Conservation (phyloP, 129 eudicot species). For the Flaveria linearis region DNA sequence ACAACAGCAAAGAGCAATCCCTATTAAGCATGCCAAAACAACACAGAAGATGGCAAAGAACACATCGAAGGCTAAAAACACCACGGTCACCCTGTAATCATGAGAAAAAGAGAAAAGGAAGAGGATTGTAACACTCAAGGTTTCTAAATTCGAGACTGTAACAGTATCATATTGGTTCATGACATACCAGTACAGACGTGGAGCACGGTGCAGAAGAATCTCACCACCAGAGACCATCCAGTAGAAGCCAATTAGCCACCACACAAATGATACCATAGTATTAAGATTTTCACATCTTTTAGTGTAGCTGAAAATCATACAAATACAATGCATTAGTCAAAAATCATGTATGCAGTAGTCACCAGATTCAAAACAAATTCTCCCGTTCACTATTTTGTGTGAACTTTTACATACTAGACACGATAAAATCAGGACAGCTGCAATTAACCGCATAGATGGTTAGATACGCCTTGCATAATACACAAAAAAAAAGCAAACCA, state of each 20-base stretch:
- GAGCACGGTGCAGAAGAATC: slow-evolving; percentile 70
- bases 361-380: neutral
- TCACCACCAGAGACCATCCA: slow-evolving; percentile 93
- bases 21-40: slow-evolving; percentile 88
- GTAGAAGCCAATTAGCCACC: slow-evolving; percentile 99
- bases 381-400: neutral
- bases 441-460: neutral
- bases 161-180: slow-evolving; percentile 2
- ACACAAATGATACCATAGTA: slow-evolving; percentile 76
- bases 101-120: neutral
- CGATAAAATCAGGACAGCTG: neutral
- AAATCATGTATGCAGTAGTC: neutral
- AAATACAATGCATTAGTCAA: neutral
- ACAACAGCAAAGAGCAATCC: slow-evolving; percentile 98
- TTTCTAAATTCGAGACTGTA: neutral
- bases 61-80: slow-evolving; percentile 91
- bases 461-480: neutral
- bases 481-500: neutral
- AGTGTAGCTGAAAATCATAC: slow-evolving; percentile 49
- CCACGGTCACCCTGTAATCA: slow-evolving; percentile 78
- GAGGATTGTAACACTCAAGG: neutral
- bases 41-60: slow-evolving; percentile 96
- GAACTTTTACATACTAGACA: neutral
- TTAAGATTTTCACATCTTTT: slow-evolving; percentile 81
- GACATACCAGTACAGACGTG: slow-evolving; percentile 85